Conservation (phyloP, 805 yeast species). For the Sugiyamaella valdiviana region DNA sequence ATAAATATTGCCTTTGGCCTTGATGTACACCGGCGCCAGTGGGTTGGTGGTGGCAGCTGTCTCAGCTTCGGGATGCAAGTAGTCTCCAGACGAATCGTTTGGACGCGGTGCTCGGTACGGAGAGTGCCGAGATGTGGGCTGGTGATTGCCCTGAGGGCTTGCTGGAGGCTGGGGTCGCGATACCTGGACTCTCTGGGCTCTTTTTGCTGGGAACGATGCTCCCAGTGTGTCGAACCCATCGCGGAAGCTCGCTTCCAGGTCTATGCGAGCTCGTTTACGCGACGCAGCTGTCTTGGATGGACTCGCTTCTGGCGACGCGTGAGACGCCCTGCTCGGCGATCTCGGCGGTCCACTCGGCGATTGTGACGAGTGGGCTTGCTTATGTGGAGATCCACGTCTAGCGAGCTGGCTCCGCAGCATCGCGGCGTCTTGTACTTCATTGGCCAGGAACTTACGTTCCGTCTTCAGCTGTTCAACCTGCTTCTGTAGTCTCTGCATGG, state of each 20-base stretch:
- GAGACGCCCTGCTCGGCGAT: too few relatives aligned
- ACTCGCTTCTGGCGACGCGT: constrained; percentile 1
- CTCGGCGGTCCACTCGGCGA: too few relatives aligned
- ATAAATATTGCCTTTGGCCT: background rate
- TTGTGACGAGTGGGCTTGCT: background rate
- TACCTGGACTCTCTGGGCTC: background rate
- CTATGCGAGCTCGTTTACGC: constrained; percentile 4
- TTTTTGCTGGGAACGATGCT: background rate
- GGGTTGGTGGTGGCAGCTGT: background rate
- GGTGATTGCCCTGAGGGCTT: background rate
- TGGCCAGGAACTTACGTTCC: constrained; percentile 49
- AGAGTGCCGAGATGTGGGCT: background rate
- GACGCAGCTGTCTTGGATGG: constrained; percentile 13
- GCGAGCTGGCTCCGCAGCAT: constrained; percentile 1
- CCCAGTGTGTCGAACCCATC: constrained; percentile 28
- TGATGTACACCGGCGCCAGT: background rate
- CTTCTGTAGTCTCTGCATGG: constrained; percentile 37
- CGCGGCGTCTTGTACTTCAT: constrained; percentile 39
- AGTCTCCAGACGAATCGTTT: background rate
- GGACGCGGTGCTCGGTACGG: background rate
- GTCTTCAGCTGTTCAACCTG: constrained; percentile 43
- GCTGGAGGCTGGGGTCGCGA: background rate
- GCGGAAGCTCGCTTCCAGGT: constrained; percentile 20
- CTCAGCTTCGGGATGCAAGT: background rate
- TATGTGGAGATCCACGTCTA: background rate